phyloP scores from a whole-genome alignment of 345 rosid species.

The Populus alba region DNA sequence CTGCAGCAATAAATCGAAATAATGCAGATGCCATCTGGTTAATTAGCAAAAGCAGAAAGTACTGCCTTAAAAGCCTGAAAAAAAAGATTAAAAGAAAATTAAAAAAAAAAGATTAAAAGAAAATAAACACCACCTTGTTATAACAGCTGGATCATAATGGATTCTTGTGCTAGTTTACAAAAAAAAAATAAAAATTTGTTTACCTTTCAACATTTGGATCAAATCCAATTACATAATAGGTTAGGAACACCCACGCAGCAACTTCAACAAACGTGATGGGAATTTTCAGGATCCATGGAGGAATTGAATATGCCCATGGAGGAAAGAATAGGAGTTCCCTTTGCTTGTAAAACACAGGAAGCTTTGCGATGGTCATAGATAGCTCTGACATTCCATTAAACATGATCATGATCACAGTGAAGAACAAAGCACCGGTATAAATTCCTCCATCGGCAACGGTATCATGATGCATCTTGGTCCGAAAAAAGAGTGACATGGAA shows the following conservation, averaged over 20 bases:
- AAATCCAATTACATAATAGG: slow-evolving; percentile 70
- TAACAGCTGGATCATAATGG: background rate
- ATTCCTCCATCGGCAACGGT: slow-evolving; percentile 45
- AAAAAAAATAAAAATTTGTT: background rate
- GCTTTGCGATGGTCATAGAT: slow-evolving; percentile 72
- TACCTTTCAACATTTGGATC: slow-evolving; percentile 77
- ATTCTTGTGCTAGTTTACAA: background rate
- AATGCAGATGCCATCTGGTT: slow-evolving; percentile 66
- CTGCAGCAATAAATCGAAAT: slow-evolving; percentile 53
- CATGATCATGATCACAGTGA: slow-evolving; percentile 44
- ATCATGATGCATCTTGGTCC: slow-evolving; percentile 36
- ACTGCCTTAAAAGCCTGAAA: slow-evolving; percentile 63
- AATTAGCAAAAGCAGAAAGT: slow-evolving; percentile 42
- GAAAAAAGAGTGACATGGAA: slow-evolving; percentile 30
- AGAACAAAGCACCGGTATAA: slow-evolving; percentile 66
- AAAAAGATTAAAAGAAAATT: background rate
- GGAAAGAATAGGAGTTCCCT: slow-evolving; percentile 74
- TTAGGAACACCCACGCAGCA: slow-evolving; percentile 51
- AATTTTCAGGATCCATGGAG: slow-evolving; percentile 75
- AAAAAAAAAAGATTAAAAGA: background rate
- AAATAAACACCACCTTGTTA: background rate
- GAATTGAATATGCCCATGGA: slow-evolving; percentile 73
- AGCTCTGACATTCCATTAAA: slow-evolving; percentile 73
- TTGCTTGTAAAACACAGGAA: slow-evolving; percentile 86
- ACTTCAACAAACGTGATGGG: slow-evolving; percentile 69